A percentile compares a stretch with the other conserved stretches of the same genome.
Conservation (phyloP, 148 eudicot genomes). For the Simmondsia chinensis region DNA sequence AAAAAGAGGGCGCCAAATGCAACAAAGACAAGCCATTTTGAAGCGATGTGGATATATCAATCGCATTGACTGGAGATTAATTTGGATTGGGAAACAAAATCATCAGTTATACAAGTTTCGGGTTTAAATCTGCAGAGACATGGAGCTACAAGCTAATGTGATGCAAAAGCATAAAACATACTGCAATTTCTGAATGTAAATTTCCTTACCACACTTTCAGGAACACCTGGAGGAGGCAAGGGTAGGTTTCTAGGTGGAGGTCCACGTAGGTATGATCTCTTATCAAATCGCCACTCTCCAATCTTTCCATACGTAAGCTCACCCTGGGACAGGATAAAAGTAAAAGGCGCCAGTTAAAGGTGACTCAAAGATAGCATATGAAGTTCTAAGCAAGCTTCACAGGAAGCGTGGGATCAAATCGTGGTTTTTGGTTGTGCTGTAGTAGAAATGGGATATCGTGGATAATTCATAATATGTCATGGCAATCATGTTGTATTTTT, state of each 20-base stretch:
- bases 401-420: too few relatives aligned
- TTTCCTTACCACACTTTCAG: constrained; percentile 94
- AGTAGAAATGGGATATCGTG: too few relatives aligned
- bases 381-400: background rate
- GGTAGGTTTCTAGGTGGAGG: constrained; percentile 78
- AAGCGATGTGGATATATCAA: too few relatives aligned
- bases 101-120: too few relatives aligned
- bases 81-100: too few relatives aligned
- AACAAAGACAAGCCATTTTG: too few relatives aligned
- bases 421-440: too few relatives aligned
- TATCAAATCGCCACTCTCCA: constrained; percentile 97
- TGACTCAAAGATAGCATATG: background rate
- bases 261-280: constrained; percentile 71
- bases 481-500: too few relatives aligned
- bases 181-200: background rate
- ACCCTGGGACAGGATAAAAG: constrained; percentile 39
- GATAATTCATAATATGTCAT: too few relatives aligned
- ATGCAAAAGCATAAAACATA: background rate
- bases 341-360: constrained; percentile 1
- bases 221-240: constrained; percentile 94
- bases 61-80: too few relatives aligned
- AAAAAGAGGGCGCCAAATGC: too few relatives aligned
- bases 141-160: background rate
- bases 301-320: constrained; percentile 85
- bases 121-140: background rate